A percentile compares a stretch with the other conserved stretches of the same genome.
Conservation (phyloP, 1,139 yeast species). For the Magnusiomyces sp. region DNA sequence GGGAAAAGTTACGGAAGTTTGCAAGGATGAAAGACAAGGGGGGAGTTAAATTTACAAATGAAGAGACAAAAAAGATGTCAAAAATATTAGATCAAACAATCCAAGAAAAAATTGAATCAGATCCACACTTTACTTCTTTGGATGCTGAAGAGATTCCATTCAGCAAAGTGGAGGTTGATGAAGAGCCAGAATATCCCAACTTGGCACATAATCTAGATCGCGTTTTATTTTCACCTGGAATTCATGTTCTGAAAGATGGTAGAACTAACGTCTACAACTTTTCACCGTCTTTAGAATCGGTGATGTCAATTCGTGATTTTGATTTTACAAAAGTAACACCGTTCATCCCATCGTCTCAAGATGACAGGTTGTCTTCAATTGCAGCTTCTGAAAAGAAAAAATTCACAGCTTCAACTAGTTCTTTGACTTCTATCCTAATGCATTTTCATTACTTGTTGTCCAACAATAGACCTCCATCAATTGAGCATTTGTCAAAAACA, state of each 20-base stretch:
- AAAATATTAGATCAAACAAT: too few species aligned
- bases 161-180: not conserved
- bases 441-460: slow-evolving; percentile 68
- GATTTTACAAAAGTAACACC: slow-evolving; percentile 49
- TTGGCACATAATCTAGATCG: slow-evolving; percentile 59
- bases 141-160: slow-evolving; percentile 6
- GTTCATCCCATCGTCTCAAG: slow-evolving; percentile 65
- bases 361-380: slow-evolving; percentile 41
- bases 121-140: not conserved
- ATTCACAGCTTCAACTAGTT: slow-evolving; percentile 77
- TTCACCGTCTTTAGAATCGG: slow-evolving; percentile 49
- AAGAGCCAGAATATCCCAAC: slow-evolving; percentile 33
- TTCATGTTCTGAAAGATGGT: slow-evolving; percentile 71
- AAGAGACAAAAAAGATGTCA: not conserved
- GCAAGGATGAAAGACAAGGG: slow-evolving; percentile 3
- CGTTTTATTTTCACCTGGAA: slow-evolving; percentile 74
- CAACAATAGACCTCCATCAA: slow-evolving; percentile 46
- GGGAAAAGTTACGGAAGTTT: slow-evolving; percentile 3
- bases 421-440: slow-evolving; percentile 67
- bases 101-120: too few species aligned
- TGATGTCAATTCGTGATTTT: slow-evolving; percentile 62
- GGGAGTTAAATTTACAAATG: not conserved
- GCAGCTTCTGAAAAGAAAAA: slow-evolving; percentile 38
- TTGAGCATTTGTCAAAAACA: slow-evolving; percentile 38
- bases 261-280: slow-evolving; percentile 68